Evolutionary conservation across 1,284 basidiomycete genomes (phyloP), one percentile per base, ranked within the genome.

Genomic region (Neonothopanus nambi): DNA sequence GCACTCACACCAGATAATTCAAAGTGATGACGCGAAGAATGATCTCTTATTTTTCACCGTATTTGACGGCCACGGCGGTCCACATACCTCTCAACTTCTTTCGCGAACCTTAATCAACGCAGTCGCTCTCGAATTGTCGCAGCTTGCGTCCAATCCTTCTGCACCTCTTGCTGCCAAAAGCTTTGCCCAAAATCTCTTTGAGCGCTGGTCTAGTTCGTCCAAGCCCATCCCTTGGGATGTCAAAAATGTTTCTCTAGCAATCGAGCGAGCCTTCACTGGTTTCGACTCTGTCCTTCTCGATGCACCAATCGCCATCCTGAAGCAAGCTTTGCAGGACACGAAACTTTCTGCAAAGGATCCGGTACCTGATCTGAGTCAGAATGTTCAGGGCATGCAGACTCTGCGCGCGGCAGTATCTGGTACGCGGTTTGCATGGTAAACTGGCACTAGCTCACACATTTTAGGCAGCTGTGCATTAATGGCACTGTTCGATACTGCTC

Each of bases 51-150:
- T 96, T 69, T 94, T 93, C 63, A 78, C 91, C 1, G 87, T 97
- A 24, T 89, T 95, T 82, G 97, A 99, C 65, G 97, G 97, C 1
- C 97, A 99, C 67, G 79, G 85, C 1, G 97, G 94, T 1, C 69
- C 61, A 24, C 81, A 93, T 53, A 99, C 97, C 1, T 94, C 92
- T 4, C 81, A 85, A 54, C 77, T 98, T 26, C 85, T 99, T 28
- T 87, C 90, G 2, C 87, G 88, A 50, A 82, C 90, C 37, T 82
- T 99, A 55, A 91, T 98, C 57, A 91, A 92, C 30, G 89, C 91
- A 11, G 86, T 98, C 46, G 84, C 87, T 0, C 75, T 93, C 45
- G 89, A 96, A 64, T 81, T 99, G 24, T 76, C 78, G 3, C 67
- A 73, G 20, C 72, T 89, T 24, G 70, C 74, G 18, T 68, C 76